A percentile compares a stretch with the other conserved stretches of the same genome.
phyloP scores from a whole-genome alignment of 1,139 yeast genomes.

The Zygotorulaspora mrakii region DNA sequence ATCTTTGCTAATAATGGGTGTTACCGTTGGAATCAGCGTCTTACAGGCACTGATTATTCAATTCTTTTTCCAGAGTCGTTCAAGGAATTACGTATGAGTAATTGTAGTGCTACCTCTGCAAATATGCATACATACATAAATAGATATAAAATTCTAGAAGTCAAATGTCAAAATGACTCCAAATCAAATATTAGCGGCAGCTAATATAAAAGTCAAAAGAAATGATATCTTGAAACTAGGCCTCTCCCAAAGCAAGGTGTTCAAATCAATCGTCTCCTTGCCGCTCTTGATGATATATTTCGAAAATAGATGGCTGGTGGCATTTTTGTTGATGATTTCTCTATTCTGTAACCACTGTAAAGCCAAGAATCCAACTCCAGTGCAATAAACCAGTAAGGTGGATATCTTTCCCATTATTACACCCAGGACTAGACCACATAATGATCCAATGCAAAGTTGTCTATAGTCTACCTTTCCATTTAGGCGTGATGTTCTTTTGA shows the following conservation, averaged over 20 bases:
- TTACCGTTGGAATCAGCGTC: conserved; percentile 63
- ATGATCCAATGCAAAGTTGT: conserved; percentile 25
- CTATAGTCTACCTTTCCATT: conserved; percentile 32
- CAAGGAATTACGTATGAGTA: conserved; percentile 38
- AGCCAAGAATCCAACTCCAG: conserved; percentile 19
- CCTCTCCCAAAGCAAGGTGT: conserved; percentile 25
- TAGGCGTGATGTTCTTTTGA: conserved; percentile 21
- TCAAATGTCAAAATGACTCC: conserved; percentile 1
- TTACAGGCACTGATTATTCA: conserved; percentile 61
- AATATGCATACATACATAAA: conserved; percentile 9
- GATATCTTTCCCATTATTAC: conserved; percentile 26
- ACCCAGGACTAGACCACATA: conserved; percentile 22
- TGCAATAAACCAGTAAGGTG: conserved; percentile 21
- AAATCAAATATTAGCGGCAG: conserved; percentile 24
- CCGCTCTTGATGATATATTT: conserved; percentile 19
- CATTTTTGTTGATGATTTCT: conserved; percentile 20
- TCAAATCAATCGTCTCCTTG: conserved; percentile 21
- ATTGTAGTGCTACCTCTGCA: conserved; percentile 6
- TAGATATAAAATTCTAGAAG: neutral
- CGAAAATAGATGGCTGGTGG: conserved; percentile 19
- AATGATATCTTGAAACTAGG: conserved; percentile 27
- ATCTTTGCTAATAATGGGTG: conserved; percentile 55
- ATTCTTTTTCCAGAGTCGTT: conserved; percentile 41
- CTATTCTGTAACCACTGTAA: conserved; percentile 26
- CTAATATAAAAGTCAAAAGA: conserved; percentile 23